These are phyloP conservation scores for Solanum corneliomulleri DNA, from an alignment of 257 asterid genomes.

Conservation along the genomic window DNA sequence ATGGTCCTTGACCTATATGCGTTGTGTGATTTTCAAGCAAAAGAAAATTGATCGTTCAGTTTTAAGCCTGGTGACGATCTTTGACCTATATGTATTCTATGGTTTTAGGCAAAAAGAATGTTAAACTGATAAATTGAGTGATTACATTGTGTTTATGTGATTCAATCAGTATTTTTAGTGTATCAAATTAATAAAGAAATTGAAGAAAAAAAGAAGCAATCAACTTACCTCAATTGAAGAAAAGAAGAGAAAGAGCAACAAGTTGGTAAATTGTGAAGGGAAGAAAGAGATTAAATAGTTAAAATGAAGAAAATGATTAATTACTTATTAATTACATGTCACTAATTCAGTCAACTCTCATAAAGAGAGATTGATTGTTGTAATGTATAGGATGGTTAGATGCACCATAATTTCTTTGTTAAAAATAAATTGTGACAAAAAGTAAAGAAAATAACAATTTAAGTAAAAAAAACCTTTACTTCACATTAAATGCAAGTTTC, in stretches of 20 bases:
- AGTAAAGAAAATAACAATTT: too few relatives aligned
- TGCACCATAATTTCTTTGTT: not conserved
- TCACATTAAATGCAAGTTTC: not conserved
- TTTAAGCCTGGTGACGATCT: not conserved
- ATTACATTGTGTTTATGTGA: not conserved
- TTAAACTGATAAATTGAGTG: not conserved
- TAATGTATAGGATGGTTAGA: not conserved
- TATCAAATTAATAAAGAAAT: not conserved
- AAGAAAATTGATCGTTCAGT: not conserved
- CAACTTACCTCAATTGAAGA: not conserved
- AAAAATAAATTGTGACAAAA: not conserved
- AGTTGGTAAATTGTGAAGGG: not conserved
- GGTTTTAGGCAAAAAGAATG: not conserved
- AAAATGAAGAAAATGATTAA: not conserved
- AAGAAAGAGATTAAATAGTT: not conserved
- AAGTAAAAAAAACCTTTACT: not conserved
- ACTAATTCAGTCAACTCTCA: not conserved
- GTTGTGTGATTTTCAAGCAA: not conserved
- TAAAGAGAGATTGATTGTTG: not conserved
- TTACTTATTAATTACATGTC: not conserved
- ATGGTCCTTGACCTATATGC: not conserved
- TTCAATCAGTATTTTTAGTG: not conserved
- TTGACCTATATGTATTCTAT: not conserved
- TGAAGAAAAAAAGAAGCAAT: not conserved
- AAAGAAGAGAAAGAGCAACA: not conserved